Evolutionary conservation across 208 protist species (phyloP).

Genomic region (Trypanosoma mega): DNA sequence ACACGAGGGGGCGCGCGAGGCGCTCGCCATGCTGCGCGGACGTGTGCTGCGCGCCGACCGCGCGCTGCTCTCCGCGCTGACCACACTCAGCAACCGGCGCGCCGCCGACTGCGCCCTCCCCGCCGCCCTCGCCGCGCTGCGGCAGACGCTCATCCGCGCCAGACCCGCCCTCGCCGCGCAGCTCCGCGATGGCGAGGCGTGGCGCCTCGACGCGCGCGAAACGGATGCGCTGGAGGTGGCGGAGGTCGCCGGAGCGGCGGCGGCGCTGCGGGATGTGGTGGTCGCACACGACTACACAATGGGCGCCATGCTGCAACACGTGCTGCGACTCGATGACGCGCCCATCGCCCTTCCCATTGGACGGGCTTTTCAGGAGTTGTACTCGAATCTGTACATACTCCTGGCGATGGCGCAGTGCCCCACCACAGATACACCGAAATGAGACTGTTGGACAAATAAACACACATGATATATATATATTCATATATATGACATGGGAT

Average conservation of each 20-base stretch:
- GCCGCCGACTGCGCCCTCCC: constrained; percentile 8
- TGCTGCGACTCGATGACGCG: constrained; percentile 10
- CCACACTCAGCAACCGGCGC: constrained; percentile 12
- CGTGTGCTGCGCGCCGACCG: constrained; percentile 30
- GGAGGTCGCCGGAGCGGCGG: constrained; percentile 19
- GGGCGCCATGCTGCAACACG: not conserved
- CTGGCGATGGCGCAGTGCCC: constrained; percentile 30
- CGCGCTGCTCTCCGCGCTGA: constrained; percentile 23
- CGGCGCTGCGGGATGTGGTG: constrained; percentile 29
- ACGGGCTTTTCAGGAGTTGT: constrained; percentile 33
- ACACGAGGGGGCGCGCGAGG: constrained; percentile 22
- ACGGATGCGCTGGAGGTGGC: constrained; percentile 26
- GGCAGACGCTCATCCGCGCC: constrained; percentile 19
- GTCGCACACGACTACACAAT: constrained; percentile 36
- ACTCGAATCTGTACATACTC: constrained; percentile 36
- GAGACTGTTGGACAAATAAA: no score
- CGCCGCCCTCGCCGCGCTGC: constrained; percentile 27
- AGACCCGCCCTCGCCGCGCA: constrained; percentile 14
- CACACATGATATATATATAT: no score
- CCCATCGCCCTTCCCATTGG: not conserved
- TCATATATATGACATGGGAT: no score
- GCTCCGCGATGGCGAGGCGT: constrained; percentile 26
- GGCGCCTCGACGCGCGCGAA: constrained; percentile 25
- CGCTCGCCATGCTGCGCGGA: constrained; percentile 32
- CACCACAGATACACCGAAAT: no score